Conservation (phyloP, 148 eudicot species). For the Beta vulgaris region DNA sequence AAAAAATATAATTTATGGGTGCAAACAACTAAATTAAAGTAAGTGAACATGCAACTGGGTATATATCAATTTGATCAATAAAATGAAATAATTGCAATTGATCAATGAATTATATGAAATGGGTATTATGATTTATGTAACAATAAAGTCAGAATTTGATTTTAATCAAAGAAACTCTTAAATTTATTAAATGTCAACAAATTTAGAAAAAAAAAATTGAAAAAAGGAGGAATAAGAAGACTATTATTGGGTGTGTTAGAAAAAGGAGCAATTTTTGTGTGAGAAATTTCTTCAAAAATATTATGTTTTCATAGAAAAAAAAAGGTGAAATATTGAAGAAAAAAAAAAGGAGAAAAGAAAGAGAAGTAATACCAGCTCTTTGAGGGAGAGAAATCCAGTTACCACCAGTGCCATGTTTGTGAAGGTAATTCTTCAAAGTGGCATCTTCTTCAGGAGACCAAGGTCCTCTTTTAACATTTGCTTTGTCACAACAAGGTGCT, state of each 20-base stretch:
- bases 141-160: background rate
- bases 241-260: no score
- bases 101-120: background rate
- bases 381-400: slow-evolving; percentile 75
- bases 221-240: no score
- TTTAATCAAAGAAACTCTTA: no score
- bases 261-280: no score
- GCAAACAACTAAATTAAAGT: background rate
- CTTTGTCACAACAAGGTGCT: slow-evolving; percentile 77
- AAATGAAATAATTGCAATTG: background rate
- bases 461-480: slow-evolving; percentile 67
- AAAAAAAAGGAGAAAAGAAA: background rate
- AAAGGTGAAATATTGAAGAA: background rate
- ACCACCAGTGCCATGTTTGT: slow-evolving; percentile 57
- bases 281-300: no score
- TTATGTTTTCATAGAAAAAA: background rate
- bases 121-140: background rate
- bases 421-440: slow-evolving; percentile 51
- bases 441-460: slow-evolving; percentile 84
- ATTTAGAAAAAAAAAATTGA: no score
- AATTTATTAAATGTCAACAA: no score
- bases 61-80: background rate
- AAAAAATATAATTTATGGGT: background rate
- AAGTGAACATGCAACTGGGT: background rate
- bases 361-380: slow-evolving; percentile 40